Conservation (phyloP, 2,329 filamentous ascomycete species). For the Epichloe gansuensis region DNA sequence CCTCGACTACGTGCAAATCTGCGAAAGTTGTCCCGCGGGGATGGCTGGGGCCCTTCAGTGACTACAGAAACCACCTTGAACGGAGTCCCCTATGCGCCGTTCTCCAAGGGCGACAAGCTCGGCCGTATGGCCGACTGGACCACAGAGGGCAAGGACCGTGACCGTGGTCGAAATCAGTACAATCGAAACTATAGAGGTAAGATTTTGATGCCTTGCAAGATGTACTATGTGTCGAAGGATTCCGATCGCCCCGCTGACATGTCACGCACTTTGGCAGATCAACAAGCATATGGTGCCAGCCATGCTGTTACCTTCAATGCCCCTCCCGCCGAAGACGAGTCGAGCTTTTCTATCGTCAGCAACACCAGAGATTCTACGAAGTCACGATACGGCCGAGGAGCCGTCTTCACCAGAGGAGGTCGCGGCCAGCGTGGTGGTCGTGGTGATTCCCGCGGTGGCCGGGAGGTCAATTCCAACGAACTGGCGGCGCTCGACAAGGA, state of each 20-base stretch:
- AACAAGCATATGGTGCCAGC: constrained; percentile 92
- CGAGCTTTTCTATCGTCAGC: constrained; percentile 94
- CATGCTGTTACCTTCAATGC: constrained; percentile 80
- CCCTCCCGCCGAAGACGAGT: constrained; percentile 88
- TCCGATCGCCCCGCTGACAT: neutral
- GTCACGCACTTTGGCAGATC: constrained; percentile 43
- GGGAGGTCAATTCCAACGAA: constrained; percentile 55
- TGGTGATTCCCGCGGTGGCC: constrained; percentile 47
- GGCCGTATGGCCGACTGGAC: constrained; percentile 99
- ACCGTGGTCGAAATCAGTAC: constrained; percentile 72
- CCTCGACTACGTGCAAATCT: constrained; percentile 50
- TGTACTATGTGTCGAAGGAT: neutral
- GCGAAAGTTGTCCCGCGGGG: constrained; percentile 61
- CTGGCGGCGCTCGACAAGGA: constrained; percentile 55
- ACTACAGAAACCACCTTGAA: constrained; percentile 80
- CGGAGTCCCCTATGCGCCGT: constrained; percentile 93
- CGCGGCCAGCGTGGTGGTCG: constrained; percentile 67
- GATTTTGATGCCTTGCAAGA: neutral
- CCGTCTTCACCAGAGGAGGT: constrained; percentile 70
- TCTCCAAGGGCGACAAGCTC: constrained; percentile 96
- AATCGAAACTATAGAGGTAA: constrained; percentile 85
- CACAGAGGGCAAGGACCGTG: constrained; percentile 73
- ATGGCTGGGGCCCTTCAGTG: constrained; percentile 78
- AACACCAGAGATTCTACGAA: constrained; percentile 81
- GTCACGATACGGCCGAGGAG: constrained; percentile 78